Evolutionary conservation across 805 yeast species (phyloP), one percentile per base, ranked within the genome.

Genomic region (Zygosaccharomyces gambellarensis): DNA sequence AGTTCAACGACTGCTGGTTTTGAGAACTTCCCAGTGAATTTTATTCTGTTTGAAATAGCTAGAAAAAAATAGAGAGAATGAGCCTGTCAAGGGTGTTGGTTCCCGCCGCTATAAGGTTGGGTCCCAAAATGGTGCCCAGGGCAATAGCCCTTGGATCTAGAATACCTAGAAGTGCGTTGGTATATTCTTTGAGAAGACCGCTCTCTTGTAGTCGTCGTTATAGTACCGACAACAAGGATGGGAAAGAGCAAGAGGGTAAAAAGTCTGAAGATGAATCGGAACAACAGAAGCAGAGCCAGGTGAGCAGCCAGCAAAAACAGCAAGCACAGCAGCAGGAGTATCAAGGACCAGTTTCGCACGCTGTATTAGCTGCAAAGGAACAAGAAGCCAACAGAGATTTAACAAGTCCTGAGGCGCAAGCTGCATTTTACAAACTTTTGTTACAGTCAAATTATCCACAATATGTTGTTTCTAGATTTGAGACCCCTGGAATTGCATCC

Each of bases 381-480:
- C 89, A 85, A 64, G 73, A 76, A n/a, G 99, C 99, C 38, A 94
- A 94, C 69, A 71, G 77, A 52, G 83, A 86, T 49, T 68, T 87
- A 41, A 68, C 74, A 43, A 85, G 87, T 66, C 78, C 97, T 1
- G 70, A 64, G 3, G 73, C 79, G 5, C 99, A 94, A 70, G 90
- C 95, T 1, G 83, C 80, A 48, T 92, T 94, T 61, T 94, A 94
- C 71, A 78, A 79, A 53, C 75, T 81, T 11, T 73, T 94, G 43
- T 68, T 94, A 55, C 79, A 79, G 50, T 78, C 92, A 48, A 87
- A 87, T 69, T 94, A 89, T 64, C 98, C 99, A n/a, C 96, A 90
- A 60, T 84, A 92, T 47, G 96, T 94, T 5, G 89, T 92, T n/a
- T 85, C 94, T 49, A 79, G 99, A 51, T 95, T 80, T 65, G 98